These are phyloP conservation scores for Scheffersomyces stipitis DNA, from an alignment of 805 yeast genomes.

Conservation along the genomic window DNA sequence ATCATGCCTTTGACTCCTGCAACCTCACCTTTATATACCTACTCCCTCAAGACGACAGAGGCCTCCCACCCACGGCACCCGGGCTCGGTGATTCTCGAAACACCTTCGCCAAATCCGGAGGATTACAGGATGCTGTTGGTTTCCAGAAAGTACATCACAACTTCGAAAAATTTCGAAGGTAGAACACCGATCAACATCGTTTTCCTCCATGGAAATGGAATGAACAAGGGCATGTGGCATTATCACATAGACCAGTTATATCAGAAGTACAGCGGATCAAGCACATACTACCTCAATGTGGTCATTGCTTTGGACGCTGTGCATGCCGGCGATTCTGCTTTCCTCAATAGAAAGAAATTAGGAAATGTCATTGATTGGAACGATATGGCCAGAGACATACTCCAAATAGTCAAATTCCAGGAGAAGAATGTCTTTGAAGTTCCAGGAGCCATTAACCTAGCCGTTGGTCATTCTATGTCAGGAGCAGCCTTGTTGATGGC, in stretches of 20 bases:
- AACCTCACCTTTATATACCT: background rate
- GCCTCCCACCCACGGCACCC: background rate
- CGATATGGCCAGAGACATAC: conserved; percentile 2
- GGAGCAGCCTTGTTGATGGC: background rate
- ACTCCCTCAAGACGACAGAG: background rate
- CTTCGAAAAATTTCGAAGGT: background rate
- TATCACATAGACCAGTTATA: conserved; percentile 1
- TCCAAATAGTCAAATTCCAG: background rate
- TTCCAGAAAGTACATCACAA: background rate
- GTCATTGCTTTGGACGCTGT: background rate
- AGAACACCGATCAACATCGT: conserved; percentile 1
- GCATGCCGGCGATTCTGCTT: background rate
- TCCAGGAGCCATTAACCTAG: background rate
- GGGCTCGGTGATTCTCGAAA: background rate
- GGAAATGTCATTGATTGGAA: conserved; percentile 1
- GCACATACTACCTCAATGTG: background rate
- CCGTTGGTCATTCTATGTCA: background rate
- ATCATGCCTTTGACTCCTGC: background rate
- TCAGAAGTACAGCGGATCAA: background rate
- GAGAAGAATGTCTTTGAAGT: background rate
- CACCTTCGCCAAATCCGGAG: background rate
- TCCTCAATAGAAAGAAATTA: background rate
- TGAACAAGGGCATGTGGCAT: conserved; percentile 5
- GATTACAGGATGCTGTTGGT: background rate
- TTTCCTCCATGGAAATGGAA: conserved; percentile 5